Evolutionary conservation across 208 protist genomes (phyloP).

Genomic region (Crithidia brevicula): DNA sequence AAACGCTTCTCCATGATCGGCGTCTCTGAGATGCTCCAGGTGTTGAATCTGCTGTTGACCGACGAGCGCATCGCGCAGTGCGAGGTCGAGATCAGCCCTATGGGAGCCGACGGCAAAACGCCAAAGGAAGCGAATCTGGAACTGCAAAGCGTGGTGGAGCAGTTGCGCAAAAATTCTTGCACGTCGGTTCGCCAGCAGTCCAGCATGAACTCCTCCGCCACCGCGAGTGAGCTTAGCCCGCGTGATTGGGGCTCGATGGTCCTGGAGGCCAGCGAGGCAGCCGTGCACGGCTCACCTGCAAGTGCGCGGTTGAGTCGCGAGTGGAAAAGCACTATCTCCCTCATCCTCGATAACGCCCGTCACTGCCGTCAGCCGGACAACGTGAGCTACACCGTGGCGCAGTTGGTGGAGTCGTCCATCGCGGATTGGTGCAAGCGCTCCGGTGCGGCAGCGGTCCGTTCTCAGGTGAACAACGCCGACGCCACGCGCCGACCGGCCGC

Average conservation of each 20-base stretch:
- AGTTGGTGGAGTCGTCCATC: conserved; percentile 15
- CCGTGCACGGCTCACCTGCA: background rate
- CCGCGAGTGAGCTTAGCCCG: conserved; percentile 27
- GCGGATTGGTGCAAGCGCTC: conserved; percentile 13
- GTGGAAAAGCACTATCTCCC: conserved; percentile 20
- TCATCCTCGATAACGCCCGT: conserved; percentile 28
- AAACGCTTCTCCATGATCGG: conserved; percentile 26
- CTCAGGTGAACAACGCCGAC: background rate
- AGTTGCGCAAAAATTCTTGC: background rate
- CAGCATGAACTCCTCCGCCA: conserved; percentile 18
- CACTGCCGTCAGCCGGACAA: conserved; percentile 17
- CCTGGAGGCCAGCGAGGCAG: background rate
- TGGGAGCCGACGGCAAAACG: background rate
- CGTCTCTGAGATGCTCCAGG: conserved; percentile 20
- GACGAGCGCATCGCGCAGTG: conserved; percentile 8
- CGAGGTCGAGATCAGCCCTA: background rate
- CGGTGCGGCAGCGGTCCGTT: background rate
- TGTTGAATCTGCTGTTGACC: conserved; percentile 18
- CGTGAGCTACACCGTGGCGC: conserved; percentile 6
- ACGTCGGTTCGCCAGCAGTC: conserved; percentile 7
- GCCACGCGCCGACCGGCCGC: background rate
- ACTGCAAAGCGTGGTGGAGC: background rate
- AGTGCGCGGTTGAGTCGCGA: conserved; percentile 8
- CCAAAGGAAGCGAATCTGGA: conserved; percentile 2
- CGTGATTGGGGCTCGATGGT: conserved; percentile 14